Evolutionary conservation across 352 stramenopile species (phyloP).

Genomic region (Globisporangium sylvaticum): DNA sequence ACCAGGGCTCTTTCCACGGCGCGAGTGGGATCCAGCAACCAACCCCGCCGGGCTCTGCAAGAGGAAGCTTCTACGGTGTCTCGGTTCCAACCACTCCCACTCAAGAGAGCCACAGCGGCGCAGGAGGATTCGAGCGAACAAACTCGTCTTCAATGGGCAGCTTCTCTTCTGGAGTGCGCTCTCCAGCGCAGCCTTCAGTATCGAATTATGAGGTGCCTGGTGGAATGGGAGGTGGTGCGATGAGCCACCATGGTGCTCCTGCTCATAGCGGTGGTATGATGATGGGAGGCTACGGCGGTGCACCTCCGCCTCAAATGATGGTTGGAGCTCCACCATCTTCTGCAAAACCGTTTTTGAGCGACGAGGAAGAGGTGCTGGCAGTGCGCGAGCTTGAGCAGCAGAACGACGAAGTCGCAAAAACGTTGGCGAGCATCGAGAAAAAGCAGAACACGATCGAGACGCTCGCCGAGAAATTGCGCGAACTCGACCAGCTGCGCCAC

Average conservation of each 20-base stretch:
- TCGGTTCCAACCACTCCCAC: not conserved
- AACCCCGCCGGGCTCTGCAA: slow-evolving; percentile 13
- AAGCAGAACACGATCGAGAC: slow-evolving; percentile 63
- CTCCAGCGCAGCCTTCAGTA: slow-evolving; percentile 14
- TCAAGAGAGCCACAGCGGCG: slow-evolving; percentile 3
- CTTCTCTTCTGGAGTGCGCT: slow-evolving; percentile 32
- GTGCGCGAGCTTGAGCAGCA: slow-evolving; percentile 53
- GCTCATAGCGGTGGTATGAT: slow-evolving; percentile 22
- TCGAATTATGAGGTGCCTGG: slow-evolving; percentile 19
- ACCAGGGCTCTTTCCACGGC: slow-evolving; percentile 14
- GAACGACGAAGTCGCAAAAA: slow-evolving; percentile 43
- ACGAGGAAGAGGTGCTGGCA: slow-evolving; percentile 47
- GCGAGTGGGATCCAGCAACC: slow-evolving; percentile 9
- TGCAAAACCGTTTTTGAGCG: slow-evolving; percentile 54
- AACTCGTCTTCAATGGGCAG: slow-evolving; percentile 43
- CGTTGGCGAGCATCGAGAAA: slow-evolving; percentile 44
- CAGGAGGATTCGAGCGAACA: slow-evolving; percentile 22
- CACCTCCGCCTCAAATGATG: slow-evolving; percentile 4
- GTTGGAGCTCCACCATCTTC: not conserved
- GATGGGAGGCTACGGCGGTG: slow-evolving; percentile 7
- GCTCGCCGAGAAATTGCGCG: slow-evolving; percentile 57
- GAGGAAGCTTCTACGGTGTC: slow-evolving; percentile 14
- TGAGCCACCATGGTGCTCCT: slow-evolving; percentile 14
- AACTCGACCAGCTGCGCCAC: slow-evolving; percentile 69
- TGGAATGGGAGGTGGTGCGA: slow-evolving; percentile 24